These are phyloP conservation scores for Codiaeum variegatum DNA, from an alignment of 441 rosid species.

Conservation along the genomic window DNA sequence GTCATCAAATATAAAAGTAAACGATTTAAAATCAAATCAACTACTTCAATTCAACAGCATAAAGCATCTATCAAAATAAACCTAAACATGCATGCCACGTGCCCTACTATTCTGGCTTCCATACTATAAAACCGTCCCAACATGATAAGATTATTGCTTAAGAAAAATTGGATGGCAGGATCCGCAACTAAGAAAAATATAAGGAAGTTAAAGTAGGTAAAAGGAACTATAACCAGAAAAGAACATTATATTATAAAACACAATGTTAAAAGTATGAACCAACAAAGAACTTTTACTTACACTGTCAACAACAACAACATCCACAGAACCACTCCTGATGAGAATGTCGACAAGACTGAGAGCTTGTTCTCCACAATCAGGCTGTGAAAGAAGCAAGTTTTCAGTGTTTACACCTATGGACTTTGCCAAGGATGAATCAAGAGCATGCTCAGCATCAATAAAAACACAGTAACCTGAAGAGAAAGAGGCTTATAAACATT, in stretches of 20 bases:
- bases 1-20: slow-evolving; percentile 10
- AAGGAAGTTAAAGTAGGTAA: neutral
- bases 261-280: slow-evolving; percentile 11
- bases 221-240: slow-evolving; percentile 1
- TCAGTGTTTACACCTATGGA: slow-evolving; percentile 85
- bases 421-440: slow-evolving; percentile 77
- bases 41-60: neutral
- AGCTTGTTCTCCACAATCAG: slow-evolving; percentile 97
- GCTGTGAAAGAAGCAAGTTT: slow-evolving; percentile 89
- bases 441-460: slow-evolving; percentile 97
- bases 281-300: slow-evolving; percentile 49
- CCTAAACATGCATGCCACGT: neutral
- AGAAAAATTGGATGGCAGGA: neutral
- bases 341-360: slow-evolving; percentile 92
- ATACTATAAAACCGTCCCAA: neutral
- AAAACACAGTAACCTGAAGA: slow-evolving; percentile 79
- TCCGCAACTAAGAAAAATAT: neutral
- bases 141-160: neutral
- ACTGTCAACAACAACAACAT: slow-evolving; percentile 93
- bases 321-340: slow-evolving; percentile 91
- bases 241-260: neutral
- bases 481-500: slow-evolving; percentile 18
- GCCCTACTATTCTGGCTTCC: neutral
- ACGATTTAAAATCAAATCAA: neutral
- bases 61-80: slow-evolving; percentile 5